These are phyloP conservation scores for Colletotrichum musae DNA, from an alignment of 2,329 filamentous ascomycete genomes.

Conservation along the genomic window DNA sequence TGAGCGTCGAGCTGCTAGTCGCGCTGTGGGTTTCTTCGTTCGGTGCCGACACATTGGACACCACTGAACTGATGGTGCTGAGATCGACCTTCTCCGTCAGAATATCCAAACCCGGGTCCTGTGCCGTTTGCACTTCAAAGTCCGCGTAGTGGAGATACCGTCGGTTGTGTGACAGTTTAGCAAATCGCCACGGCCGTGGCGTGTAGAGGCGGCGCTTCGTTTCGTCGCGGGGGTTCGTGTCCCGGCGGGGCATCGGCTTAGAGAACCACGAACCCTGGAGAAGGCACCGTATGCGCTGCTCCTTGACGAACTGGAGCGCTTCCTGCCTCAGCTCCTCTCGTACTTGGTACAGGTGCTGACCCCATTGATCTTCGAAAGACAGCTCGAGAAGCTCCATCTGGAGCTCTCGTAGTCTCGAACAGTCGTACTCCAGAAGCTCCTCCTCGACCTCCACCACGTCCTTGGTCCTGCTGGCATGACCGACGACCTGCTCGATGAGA, in stretches of 20 bases:
- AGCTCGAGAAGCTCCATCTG: conserved; percentile 95
- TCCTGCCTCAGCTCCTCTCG: conserved; percentile 92
- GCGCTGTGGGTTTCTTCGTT: conserved; percentile 65
- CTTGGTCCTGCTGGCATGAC: conserved; percentile 83
- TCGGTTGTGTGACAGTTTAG: conserved; percentile 90
- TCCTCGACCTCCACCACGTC: conserved; percentile 91
- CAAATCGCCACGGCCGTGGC: conserved; percentile 82
- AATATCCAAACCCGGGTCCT: conserved; percentile 79
- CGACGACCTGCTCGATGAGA: conserved; percentile 89
- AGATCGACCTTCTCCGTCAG: conserved; percentile 89
- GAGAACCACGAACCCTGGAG: conserved; percentile 92
- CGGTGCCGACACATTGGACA: conserved; percentile 87
- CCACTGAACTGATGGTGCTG: conserved; percentile 89
- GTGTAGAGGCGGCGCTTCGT: conserved; percentile 58
- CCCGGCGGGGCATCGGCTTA: conserved; percentile 59
- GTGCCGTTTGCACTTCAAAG: conserved; percentile 76
- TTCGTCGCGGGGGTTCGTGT: conserved; percentile 51
- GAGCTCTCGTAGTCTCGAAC: conserved; percentile 81
- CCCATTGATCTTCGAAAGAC: conserved; percentile 96
- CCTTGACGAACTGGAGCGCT: conserved; percentile 95
- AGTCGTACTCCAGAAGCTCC: conserved; percentile 87
- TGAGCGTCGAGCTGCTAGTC: conserved; percentile 58
- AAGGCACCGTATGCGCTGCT: conserved; percentile 92
- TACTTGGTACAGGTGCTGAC: conserved; percentile 89
- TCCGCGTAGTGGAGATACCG: conserved; percentile 92